These are phyloP conservation scores for Mucor mucedo DNA, from an alignment of 371 early-diverging fungal genomes.

Conservation along the genomic window DNA sequence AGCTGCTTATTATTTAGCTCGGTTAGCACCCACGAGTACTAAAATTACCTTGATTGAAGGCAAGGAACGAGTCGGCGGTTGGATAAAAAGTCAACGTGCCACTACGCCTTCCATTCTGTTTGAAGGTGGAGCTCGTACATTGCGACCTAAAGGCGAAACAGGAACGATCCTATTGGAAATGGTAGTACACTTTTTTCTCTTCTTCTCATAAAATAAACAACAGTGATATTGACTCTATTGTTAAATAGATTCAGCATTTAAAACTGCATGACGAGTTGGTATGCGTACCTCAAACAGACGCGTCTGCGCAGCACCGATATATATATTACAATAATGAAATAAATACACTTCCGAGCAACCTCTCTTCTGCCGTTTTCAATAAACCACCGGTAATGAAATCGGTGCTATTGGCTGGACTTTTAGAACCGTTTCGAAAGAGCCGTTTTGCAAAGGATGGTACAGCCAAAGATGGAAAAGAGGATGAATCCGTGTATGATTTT, in stretches of 20 bases:
- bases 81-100: slow-evolving; percentile 73
- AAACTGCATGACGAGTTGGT: slow-evolving; percentile 44
- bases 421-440: slow-evolving; percentile 73
- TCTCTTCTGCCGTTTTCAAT: slow-evolving; percentile 47
- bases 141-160: slow-evolving; percentile 78
- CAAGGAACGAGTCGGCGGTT: slow-evolving; percentile 81
- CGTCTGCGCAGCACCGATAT: slow-evolving; percentile 82
- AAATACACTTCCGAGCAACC: slow-evolving; percentile 65
- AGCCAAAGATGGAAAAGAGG: slow-evolving; percentile 37
- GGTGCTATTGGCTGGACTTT: slow-evolving; percentile 46
- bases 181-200: slow-evolving; percentile 48
- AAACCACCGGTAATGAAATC: slow-evolving; percentile 60
- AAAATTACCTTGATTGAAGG: slow-evolving; percentile 78
- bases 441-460: slow-evolving; percentile 71
- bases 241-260: slow-evolving; percentile 27
- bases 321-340: slow-evolving; percentile 76
- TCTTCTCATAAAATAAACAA: too few species aligned
- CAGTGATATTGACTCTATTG: neutral
- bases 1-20: slow-evolving; percentile 81
- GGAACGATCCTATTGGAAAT: slow-evolving; percentile 81
- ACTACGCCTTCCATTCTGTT: slow-evolving; percentile 56
- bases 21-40: slow-evolving; percentile 52
- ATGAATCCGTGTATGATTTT: slow-evolving; percentile 65
- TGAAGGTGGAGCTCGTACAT: slow-evolving; percentile 89
- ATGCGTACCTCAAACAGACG: slow-evolving; percentile 66